A percentile compares a stretch with the other conserved stretches of the same genome.
phyloP scores from a whole-genome alignment of 208 protist species.

The Leishmania martiniquensis region DNA sequence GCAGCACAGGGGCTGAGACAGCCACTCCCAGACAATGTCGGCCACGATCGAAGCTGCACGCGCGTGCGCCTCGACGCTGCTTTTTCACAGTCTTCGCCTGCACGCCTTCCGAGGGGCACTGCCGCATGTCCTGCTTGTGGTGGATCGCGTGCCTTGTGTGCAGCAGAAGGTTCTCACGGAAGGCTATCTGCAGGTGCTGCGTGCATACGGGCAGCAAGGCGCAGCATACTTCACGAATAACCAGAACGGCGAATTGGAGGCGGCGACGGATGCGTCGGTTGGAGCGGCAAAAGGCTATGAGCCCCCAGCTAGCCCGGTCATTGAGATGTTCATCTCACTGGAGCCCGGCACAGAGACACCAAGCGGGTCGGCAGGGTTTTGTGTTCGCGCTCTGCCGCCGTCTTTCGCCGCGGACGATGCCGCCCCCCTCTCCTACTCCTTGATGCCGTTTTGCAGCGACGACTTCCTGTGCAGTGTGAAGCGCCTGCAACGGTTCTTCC shows the following conservation, averaged over 20 bases:
- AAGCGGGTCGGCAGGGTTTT: slow-evolving; percentile 46
- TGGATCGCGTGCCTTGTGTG: slow-evolving; percentile 65
- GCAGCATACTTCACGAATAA: slow-evolving; percentile 9
- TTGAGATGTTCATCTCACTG: slow-evolving; percentile 51
- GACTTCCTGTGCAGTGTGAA: slow-evolving; percentile 66
- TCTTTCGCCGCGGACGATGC: not conserved
- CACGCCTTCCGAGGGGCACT: slow-evolving; percentile 67
- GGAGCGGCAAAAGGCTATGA: not conserved
- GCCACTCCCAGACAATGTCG: slow-evolving; percentile 4
- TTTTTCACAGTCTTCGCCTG: slow-evolving; percentile 77
- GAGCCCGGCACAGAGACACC: slow-evolving; percentile 34
- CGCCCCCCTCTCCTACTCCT: slow-evolving; percentile 62
- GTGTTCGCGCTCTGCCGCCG: not conserved
- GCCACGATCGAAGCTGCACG: slow-evolving; percentile 61
- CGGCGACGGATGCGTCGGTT: not conserved
- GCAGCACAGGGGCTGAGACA: not conserved
- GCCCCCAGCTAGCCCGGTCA: not conserved
- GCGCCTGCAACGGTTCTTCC: slow-evolving; percentile 68
- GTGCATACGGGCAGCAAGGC: slow-evolving; percentile 45
- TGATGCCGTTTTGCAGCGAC: slow-evolving; percentile 59
- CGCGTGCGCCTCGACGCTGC: slow-evolving; percentile 64
- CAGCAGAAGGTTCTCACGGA: slow-evolving; percentile 77
- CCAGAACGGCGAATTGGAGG: slow-evolving; percentile 9
- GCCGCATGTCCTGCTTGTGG: slow-evolving; percentile 81
- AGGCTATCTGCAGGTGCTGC: slow-evolving; percentile 74